Evolutionary conservation across 495 filamentous ascomycete genomes (phyloP), one percentile per base, ranked within the genome.

Genomic region (Parathielavia hyrcaniae): DNA sequence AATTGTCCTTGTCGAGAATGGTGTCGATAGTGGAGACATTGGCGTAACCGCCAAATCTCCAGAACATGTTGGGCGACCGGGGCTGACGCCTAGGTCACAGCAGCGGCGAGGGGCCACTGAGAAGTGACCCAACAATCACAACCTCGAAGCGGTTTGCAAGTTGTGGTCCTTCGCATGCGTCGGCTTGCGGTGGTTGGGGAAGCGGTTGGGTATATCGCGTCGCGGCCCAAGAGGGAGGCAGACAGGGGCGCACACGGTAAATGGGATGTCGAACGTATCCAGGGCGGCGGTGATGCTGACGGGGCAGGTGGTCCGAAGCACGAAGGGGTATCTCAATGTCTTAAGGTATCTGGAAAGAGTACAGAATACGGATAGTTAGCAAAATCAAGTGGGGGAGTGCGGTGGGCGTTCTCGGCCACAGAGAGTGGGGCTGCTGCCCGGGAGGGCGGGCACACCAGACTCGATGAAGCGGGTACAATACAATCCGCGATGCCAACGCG

Each of bases 41-140:
- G 73, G 92, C 89, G 81, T 97, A 97, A 71, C 91, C 91, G 77
- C 95, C 91, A 77, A 97, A 97, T 73, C 91, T 85, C 91, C 91
- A 97, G 73, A 97, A 97, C 91, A 97, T 97, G 75, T 72, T 90
- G 86, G 69, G 62, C 64, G 54, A 38, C 20, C 19, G 8, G 9
- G 3, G 50, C 41, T 50, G 40, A 41, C 48, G 55, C 59, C 64
- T 77, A 75, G 67, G 71, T 75, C 57, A 73, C 68, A 60, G 74
- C 70, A 55, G 73, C 72, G 55, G 60, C 36, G 35, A 52, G 35
- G 16, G 36, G 45, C 50, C 45, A 49, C 49, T 57, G 64, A 43
- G 51, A 48, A 41, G 35, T 55, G 51, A 41, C 34, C 44, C 34
- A 26, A 32, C 13, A 55, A n/a, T 50, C 17, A 38, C 20, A 32